Evolutionary conservation across 1,284 basidiomycete genomes (phyloP), one percentile per base, ranked within the genome.

Genomic region (Nidula niveotomentosa): DNA sequence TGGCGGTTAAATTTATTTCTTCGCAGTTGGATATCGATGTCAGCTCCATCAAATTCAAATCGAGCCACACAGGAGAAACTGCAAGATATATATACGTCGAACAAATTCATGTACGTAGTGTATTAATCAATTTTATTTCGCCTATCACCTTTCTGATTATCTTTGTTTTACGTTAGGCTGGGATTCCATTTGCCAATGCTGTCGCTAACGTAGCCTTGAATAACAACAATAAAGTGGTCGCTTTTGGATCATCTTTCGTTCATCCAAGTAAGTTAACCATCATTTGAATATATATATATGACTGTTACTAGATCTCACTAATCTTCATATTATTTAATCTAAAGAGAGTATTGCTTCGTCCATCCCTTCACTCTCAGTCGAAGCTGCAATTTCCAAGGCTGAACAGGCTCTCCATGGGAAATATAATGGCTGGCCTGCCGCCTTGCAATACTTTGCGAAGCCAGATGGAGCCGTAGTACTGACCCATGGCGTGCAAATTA

Each of bases 401-500:
- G 77, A 80, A 64, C 36, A 62, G 23, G 60, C 64, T 6, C 69
- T 80, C 10, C 66, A 66, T 23, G 77, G 73, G 8, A 72, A 60
- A 36, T 72, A 68, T 66, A 76, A 78, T 61, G 62, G 69, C 12
- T 3, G 3, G 6, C 23, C 54, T 15, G 61, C 74, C 18, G 72
- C 70, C 13, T 58, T 81, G 53, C 74, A 79, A 62, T 81, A 73
- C 63, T 66, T 77, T 46, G 73, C 69, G 23, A 72, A 70, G 56
- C 67, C 73, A 13, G 76, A 79, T 57, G 77, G 77, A n/a, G 73
- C 75, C 13, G 74, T 79, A 47, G 75, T 76, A 36, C 75, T 81
- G 44, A 75, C 76, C 1, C 76, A 83, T 60, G 80, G 83, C 41
- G 64, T 81, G 43, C 78, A 81, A 66, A 75, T 85, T 51, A 77